phyloP scores from a whole-genome alignment of 2,329 filamentous ascomycete genomes.

The Penicillium concentricum region DNA sequence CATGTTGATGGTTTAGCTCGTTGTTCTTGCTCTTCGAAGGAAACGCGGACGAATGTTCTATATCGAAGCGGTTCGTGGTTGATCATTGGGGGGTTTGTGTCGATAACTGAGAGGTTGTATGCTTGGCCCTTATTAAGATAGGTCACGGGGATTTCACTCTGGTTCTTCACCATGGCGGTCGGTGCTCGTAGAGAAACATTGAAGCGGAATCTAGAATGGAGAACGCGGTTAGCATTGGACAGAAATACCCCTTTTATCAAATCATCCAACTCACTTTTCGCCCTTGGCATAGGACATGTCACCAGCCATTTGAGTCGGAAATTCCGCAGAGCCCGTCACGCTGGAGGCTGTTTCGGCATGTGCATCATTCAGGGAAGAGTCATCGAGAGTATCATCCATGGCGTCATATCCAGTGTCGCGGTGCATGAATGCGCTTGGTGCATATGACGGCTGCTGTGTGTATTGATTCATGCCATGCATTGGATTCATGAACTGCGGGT shows the following conservation, averaged over 20 bases:
- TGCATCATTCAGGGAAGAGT: conserved; percentile 61
- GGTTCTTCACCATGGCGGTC: conserved; percentile 86
- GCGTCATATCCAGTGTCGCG: conserved; percentile 77
- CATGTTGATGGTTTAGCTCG: conserved; percentile 76
- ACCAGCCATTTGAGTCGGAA: conserved; percentile 22
- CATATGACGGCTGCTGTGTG: conserved; percentile 61
- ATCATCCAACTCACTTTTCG: conserved; percentile 54
- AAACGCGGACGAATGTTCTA: conserved; percentile 89
- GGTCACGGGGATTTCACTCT: conserved; percentile 91
- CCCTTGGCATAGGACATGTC: conserved; percentile 31
- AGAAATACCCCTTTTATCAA: conserved; percentile 16
- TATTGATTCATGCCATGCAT: conserved; percentile 72
- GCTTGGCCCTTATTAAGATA: conserved; percentile 98
- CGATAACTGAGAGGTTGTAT: conserved; percentile 80
- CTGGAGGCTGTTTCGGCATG: conserved; percentile 57
- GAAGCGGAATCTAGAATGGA: conserved; percentile 69
- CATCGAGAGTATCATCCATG: conserved; percentile 67
- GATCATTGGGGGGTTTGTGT: conserved; percentile 66
- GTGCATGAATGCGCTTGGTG: conserved; percentile 76
- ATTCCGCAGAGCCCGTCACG: conserved; percentile 30
- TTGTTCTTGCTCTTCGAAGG: conserved; percentile 95
- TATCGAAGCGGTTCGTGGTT: conserved; percentile 66
- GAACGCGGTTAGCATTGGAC: conserved; percentile 14
- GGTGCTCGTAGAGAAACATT: conserved; percentile 88
- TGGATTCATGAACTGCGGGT: conserved; percentile 54